These are phyloP conservation scores for Tetracentron sinense DNA, from an alignment of 164 flowering plant species.

Conservation along the genomic window DNA sequence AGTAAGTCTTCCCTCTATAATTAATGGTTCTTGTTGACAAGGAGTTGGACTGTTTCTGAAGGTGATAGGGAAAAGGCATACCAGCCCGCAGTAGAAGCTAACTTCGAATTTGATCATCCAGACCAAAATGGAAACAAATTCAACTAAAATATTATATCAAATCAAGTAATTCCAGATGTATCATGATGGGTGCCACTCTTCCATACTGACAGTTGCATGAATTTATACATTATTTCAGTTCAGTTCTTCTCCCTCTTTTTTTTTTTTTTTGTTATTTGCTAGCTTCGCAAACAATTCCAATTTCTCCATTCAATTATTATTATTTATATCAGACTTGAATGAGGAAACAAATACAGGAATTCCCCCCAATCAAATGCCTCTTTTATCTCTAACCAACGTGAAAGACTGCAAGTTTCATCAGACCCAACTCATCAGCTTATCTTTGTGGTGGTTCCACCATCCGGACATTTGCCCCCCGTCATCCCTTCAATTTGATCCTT, in stretches of 20 bases:
- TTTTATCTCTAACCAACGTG: neutral
- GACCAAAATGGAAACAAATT: too few relatives aligned
- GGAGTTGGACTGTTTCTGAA: too few relatives aligned
- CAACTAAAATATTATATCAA: too few relatives aligned
- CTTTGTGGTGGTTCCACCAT: slow-evolving; percentile 84
- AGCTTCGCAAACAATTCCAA: slow-evolving; percentile 18
- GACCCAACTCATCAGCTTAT: slow-evolving; percentile 26
- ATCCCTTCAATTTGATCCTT: slow-evolving; percentile 84
- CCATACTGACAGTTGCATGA: slow-evolving; percentile 15
- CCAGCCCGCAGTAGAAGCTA: too few relatives aligned
- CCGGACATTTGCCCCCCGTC: slow-evolving; percentile 80
- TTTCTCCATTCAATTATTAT: slow-evolving; percentile 28
- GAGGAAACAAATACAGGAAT: neutral
- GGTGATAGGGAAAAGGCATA: too few relatives aligned
- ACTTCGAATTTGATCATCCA: too few relatives aligned
- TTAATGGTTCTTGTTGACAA: too few relatives aligned
- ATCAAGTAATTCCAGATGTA: too few relatives aligned
- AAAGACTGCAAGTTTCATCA: neutral
- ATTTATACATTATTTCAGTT: slow-evolving; percentile 18
- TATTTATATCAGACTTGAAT: slow-evolving; percentile 12
- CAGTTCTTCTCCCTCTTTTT: too few relatives aligned
- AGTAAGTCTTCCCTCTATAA: too few relatives aligned
- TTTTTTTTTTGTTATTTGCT: slow-evolving; percentile 8
- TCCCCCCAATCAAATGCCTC: slow-evolving; percentile 8
- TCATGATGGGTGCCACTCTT: slow-evolving; percentile 8